Percentiles rank a stretch among this genome's conserved stretches.
Conservation (phyloP, 1,284 basidiomycete species). For the Ceratobasidium sp. region DNA sequence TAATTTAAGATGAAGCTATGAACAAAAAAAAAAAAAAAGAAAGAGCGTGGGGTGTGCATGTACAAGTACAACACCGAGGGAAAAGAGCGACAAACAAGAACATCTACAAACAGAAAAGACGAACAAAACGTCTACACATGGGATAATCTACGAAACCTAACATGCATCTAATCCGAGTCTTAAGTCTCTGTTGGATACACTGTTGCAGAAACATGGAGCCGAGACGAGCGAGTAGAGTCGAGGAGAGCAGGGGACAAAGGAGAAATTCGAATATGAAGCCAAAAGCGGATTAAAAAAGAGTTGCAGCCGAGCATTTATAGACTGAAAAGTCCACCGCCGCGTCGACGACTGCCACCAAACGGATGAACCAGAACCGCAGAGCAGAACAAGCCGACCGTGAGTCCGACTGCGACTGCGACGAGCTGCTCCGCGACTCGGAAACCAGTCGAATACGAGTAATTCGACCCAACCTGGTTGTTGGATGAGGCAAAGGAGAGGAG, state of each 20-base stretch:
- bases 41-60: background rate
- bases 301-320: constrained; percentile 43
- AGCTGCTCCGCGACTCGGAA: constrained; percentile 72
- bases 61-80: background rate
- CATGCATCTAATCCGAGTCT: constrained; percentile 18
- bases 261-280: too few relatives aligned
- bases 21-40: constrained; percentile 2
- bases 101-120: background rate
- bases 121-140: background rate
- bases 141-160: too few relatives aligned
- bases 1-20: constrained; percentile 4
- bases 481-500: constrained; percentile 77
- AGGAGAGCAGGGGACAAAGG: background rate
- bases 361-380: constrained; percentile 56
- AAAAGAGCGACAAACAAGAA: background rate
- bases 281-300: background rate
- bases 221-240: constrained; percentile 2
- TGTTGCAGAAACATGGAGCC: background rate
- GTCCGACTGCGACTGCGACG: constrained; percentile 65
- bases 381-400: constrained; percentile 73
- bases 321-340: constrained; percentile 47
- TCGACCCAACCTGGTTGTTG: constrained; percentile 53
- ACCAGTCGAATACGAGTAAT: constrained; percentile 64
- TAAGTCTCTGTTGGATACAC: constrained; percentile 27
- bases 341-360: constrained; percentile 52